Conservation (phyloP, 768 basidiomycete genomes). For the Collybiopsis luxurians region DNA sequence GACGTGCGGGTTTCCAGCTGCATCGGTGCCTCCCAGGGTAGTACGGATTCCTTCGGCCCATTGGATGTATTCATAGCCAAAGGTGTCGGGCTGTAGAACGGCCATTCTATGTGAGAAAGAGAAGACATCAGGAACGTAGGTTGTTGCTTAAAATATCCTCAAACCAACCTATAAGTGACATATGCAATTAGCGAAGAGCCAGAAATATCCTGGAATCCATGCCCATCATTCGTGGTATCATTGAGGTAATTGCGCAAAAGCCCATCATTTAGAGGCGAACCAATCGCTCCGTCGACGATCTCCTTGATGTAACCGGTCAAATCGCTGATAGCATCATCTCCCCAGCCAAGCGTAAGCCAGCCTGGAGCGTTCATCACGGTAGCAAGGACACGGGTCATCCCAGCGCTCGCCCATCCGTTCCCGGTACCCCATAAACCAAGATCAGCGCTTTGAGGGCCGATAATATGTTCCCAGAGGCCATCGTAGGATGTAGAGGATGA, state of each 20-base stretch:
- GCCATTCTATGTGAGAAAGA: conserved; percentile 7
- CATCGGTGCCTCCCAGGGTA: background rate
- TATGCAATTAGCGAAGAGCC: conserved; percentile 10
- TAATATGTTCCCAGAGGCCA: conserved; percentile 27
- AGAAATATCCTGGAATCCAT: conserved; percentile 13
- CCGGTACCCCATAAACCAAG: conserved; percentile 49
- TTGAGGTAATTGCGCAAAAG: conserved; percentile 15
- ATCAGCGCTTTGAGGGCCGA: conserved; percentile 36
- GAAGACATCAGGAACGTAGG: background rate
- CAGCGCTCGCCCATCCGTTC: conserved; percentile 73
- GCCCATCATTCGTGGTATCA: conserved; percentile 12
- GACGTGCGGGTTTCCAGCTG: conserved; percentile 10
- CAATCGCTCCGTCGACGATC: conserved; percentile 29
- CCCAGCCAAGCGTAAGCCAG: conserved; percentile 20
- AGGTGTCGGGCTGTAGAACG: conserved; percentile 7
- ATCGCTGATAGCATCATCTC: conserved; percentile 18
- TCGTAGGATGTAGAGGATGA: background rate
- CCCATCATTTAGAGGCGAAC: conserved; percentile 4
- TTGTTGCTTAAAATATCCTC: background rate
- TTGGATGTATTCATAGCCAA: conserved; percentile 1
- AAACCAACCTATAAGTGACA: conserved; percentile 7
- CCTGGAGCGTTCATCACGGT: conserved; percentile 42
- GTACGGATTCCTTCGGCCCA: conserved; percentile 11
- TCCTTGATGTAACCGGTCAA: conserved; percentile 40
- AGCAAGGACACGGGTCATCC: conserved; percentile 58